Percentiles rank a stretch among this genome's conserved stretches.
These are phyloP conservation scores for Tolypocladium album DNA, from an alignment of 2,329 filamentous ascomycete genomes.

Conservation along the genomic window DNA sequence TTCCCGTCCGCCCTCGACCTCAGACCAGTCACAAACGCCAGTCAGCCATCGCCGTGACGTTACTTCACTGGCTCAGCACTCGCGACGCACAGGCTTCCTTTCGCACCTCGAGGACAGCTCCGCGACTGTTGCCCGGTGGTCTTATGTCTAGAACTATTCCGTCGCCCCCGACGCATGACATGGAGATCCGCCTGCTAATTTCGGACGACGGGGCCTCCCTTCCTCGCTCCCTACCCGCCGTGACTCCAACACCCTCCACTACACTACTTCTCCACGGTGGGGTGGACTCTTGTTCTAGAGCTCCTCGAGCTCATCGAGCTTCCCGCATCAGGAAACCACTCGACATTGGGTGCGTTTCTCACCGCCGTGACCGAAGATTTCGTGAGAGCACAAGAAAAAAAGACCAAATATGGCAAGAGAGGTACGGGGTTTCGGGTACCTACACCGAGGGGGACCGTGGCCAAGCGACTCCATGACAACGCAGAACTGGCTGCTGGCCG, in stretches of 20 bases:
- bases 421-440: background rate
- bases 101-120: too few species aligned
- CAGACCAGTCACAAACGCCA: background rate
- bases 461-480: background rate
- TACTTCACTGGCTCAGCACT: background rate
- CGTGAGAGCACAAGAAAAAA: background rate
- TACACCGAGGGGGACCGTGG: background rate
- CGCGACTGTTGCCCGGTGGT: background rate
- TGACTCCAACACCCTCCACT: background rate
- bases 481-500: background rate
- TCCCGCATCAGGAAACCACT: conserved; percentile 12
- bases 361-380: conserved; percentile 4
- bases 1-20: background rate
- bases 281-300: conserved; percentile 2
- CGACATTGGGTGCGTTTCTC: conserved; percentile 13
- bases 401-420: background rate
- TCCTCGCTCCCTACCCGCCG: background rate
- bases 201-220: background rate
- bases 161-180: conserved; percentile 9
- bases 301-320: conserved; percentile 5
- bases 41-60: background rate
- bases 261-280: background rate
- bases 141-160: conserved; percentile 10
- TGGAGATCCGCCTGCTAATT: background rate
- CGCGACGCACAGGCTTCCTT: background rate